Evolutionary conservation across 371 early-diverging fungal genomes (phyloP), one percentile per base, ranked within the genome.

Genomic region (Mortierella sp.): DNA sequence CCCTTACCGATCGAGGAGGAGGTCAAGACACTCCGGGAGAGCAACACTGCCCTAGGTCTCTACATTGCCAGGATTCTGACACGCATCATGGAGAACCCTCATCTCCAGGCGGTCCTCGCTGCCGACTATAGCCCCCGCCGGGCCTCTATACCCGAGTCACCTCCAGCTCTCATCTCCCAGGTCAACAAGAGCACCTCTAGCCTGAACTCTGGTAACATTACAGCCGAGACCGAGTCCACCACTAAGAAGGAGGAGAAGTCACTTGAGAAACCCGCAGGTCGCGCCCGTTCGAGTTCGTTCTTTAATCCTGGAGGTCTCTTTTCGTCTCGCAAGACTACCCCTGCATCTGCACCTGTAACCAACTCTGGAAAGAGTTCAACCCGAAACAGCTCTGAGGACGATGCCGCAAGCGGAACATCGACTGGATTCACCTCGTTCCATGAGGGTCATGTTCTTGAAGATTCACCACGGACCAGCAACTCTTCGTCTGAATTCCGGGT

Each of bases 61-160:
- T 95, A 95, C 73, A 90, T 95, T 84, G 89, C 91, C 88, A 95
- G 92, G 84, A 94, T 95, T 57, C 83, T 94, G 47, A 38, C 88
- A 8, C 80, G 88, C 31, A 87, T 87, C 75, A 87, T 87, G 88
- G 81, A 84, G 75, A 75, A 74, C 55, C 81, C 81, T 7, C 79
- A 79, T 3, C 58, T 84, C 21, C 79, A 81, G 10, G 76, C 81
- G 5, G 76, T 87, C 76, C 78, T 87, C 26, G 88, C 88, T n/a
- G 80, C 81, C 38, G 88, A 87, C 70, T 87, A 87, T 70, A 83
- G 79, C 60, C 78, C 87, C 7, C 60, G 75, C 50, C 60, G 78
- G 7, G 47, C 76, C 16, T 52, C 80, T 3, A 52, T 75, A 34
- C 74, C 84, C 21, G 84, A 70, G 26, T 73, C 84, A 0, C 77